A percentile compares a stretch with the other conserved stretches of the same genome.
Evolutionary conservation across 108 stramenopile species (phyloP).

Genomic region (Discostella stelligeroides): DNA sequence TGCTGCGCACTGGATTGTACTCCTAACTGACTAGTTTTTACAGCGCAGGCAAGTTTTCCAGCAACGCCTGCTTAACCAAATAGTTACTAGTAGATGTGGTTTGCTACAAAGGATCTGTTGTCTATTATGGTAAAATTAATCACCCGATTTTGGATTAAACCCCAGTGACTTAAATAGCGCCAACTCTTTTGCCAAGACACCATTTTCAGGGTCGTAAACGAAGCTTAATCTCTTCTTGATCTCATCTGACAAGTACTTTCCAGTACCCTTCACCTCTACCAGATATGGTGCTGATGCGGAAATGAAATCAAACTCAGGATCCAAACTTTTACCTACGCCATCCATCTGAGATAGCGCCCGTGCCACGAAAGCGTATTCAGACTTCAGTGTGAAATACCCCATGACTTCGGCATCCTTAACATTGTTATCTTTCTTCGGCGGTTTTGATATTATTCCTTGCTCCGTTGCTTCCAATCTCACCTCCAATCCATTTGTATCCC

Average conservation of each 20-base stretch:
- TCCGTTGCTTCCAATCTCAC: constrained; percentile 19
- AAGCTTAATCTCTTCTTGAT: constrained; percentile 45
- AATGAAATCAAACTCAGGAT: constrained; percentile 86
- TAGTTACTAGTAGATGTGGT: too few relatives aligned
- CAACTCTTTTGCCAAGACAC: constrained; percentile 45
- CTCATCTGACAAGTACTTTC: constrained; percentile 74
- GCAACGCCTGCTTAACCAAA: too few relatives aligned
- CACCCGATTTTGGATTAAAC: constrained; percentile 19
- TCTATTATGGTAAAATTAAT: too few relatives aligned
- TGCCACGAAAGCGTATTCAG: constrained; percentile 88
- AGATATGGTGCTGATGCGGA: constrained; percentile 78
- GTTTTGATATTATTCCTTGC: constrained; percentile 11
- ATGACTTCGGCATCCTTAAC: constrained; percentile 78
- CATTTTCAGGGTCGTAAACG: constrained; percentile 44
- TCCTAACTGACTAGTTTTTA: too few relatives aligned
- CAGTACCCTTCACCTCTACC: constrained; percentile 80
- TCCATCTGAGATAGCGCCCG: constrained; percentile 86
- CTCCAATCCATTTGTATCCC: constrained; percentile 12
- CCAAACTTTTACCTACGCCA: constrained; percentile 81
- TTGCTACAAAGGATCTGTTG: too few relatives aligned
- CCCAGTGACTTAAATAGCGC: constrained; percentile 42
- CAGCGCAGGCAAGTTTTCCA: too few relatives aligned
- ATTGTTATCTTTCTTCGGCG: constrained; percentile 18
- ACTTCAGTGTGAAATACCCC: constrained; percentile 80
- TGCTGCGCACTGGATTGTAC: background rate